Base-by-base conservation (phyloP, 768 basidiomycete genomes). In the Agaricus blazei region DNA sequence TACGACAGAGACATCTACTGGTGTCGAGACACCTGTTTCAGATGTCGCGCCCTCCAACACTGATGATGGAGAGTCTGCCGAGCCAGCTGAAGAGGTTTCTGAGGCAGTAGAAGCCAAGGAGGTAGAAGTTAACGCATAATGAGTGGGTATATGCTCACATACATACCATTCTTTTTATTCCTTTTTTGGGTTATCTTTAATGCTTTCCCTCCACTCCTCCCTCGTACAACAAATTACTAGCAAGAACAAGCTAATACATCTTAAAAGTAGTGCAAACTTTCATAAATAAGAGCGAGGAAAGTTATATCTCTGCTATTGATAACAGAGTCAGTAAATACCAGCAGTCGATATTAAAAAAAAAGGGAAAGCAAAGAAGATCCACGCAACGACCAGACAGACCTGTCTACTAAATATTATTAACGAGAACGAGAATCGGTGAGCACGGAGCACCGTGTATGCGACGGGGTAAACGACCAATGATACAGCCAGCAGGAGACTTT, bases 51-150 rank as follows among this genome's bases (percentile, higher is more conserved):
- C 73, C n/a, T 71, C 75, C 2, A 74, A 74, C n/a, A 31, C 41
- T 48, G 75, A 67, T 40, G 66, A 63, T 9, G 72, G 59, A 23
- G 79, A 77, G 62, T 76, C 79, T 23, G 59, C 70, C n/a, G 83
- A 83, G 56, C 69, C 78, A 9, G 29, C 45, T 7, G 45, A 54
- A 23, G 45, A 46, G 24, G 52, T 24, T 38, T 19, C 23, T 3
- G 31, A 6, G 8, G 43, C 34, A 31, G 80, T 77, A 58, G 72
- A 52, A n/a, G 67, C 64, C 14, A 36, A 65, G 43, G 72, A 65
- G 49, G 67, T 67, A 54, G 68, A 62, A 52, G 65, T 50, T 27
- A 24, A 19, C n/a, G 54, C 29, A 11, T 56, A 56, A 45, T 48
- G 37, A 37, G 31, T 47, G 31, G 47, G 47, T 14, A 44, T 43